Conservation (phyloP, 768 basidiomycete genomes). For the Trametes sanguinea region DNA sequence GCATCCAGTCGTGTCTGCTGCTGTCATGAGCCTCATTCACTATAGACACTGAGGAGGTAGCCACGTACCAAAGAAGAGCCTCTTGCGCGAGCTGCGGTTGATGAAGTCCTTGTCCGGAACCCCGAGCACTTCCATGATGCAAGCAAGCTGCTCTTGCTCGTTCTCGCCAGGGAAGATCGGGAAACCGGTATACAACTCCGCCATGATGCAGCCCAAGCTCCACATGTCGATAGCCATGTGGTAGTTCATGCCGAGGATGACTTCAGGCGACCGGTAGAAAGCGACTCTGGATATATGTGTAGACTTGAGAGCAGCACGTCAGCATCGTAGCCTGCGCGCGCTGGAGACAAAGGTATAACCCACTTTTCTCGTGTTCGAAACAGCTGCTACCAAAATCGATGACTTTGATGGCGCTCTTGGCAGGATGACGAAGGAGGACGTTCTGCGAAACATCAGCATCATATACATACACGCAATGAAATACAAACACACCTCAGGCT, state of each 20-base stretch:
- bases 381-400: slow-evolving; percentile 99
- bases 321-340: neutral
- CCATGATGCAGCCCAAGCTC: slow-evolving; percentile 97
- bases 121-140: slow-evolving; percentile 99
- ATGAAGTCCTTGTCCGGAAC: slow-evolving; percentile 94
- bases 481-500: slow-evolving; percentile 78
- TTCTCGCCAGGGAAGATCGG: slow-evolving; percentile 99
- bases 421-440: slow-evolving; percentile 89
- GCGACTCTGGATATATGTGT: slow-evolving; percentile 98
- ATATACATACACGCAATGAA: neutral
- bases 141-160: slow-evolving; percentile 96
- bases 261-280: slow-evolving; percentile 99
- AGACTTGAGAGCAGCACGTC: slow-evolving; percentile 56
- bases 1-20: slow-evolving; percentile 86
- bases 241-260: slow-evolving; percentile 98
- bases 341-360: slow-evolving; percentile 29
- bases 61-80: slow-evolving; percentile 89
- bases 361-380: slow-evolving; percentile 97
- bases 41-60: neutral
- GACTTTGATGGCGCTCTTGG: slow-evolving; percentile 95
- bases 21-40: neutral
- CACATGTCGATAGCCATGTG: slow-evolving; percentile 99
- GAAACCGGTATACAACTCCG: slow-evolving; percentile 95
- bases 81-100: slow-evolving; percentile 90
- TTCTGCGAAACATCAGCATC: slow-evolving; percentile 55